Evolutionary conservation across 768 basidiomycete species (phyloP), one percentile per base, ranked within the genome.

Genomic region (Auriscalpium vulgare): DNA sequence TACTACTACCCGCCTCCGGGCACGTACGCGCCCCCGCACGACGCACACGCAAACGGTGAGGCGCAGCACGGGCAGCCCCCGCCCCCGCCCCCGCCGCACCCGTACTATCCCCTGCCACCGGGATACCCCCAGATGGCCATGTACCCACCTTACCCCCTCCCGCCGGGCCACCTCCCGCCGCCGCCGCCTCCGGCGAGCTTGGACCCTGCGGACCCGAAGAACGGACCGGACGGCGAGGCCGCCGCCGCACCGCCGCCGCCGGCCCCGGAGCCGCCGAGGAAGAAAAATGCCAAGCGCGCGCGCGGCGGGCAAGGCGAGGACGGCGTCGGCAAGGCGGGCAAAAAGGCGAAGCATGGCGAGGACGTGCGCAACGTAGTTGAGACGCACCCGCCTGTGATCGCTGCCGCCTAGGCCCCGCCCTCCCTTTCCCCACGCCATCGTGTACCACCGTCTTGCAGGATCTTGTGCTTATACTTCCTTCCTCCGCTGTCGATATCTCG

Each of bases 1-100:
- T 74, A 71, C 54, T 75, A 74, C 56, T 74, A 76, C 2, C 74
- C 71, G 1, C 70, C 72, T n/a, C 75, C 72, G 1, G 68, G 69
- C 37, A 72, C 72, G 2, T 76, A 76, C 60, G 67, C 72, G 6
- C 65, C 70, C 0, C 71, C 72, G 34, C 75, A 78, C 16, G 72
- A 53, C 23, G n/a, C 38, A 4, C 51, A 58, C 17, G 37, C 52
- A 4, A 63, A 56, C 37, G 60, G 60, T n/a, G 74, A 75, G 5
- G 69, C 70, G 7, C 50, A 63, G 3, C 52, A 69, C 6, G 72
- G 69, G 16, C 70, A 56, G 66, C 56, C 59, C 62, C 6, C 66
- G 65, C 37, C 65, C 56, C 37, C 65, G 54, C 10, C 66, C 68
- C 69, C 40, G 40, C 14, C 73, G 23, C 74, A 72, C 7, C 67